These are phyloP conservation scores for Phanerochaete carnosa DNA, from an alignment of 768 basidiomycete genomes.

Conservation along the genomic window DNA sequence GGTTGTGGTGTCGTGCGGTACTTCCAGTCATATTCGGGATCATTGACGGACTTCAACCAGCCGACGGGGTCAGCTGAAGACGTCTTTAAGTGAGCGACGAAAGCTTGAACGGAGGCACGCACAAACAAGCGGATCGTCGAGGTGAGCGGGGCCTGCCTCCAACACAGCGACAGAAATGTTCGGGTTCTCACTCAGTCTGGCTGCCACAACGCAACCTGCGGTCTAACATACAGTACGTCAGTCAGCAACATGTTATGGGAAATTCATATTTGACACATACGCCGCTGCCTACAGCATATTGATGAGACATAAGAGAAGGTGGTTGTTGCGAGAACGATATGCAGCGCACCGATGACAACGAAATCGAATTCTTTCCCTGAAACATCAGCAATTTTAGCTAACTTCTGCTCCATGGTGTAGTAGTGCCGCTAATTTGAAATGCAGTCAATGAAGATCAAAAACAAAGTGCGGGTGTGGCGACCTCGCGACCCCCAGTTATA, in stretches of 20 bases:
- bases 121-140: background rate
- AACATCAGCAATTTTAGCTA: conserved; percentile 13
- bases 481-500: no score
- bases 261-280: background rate
- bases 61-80: background rate
- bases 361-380: conserved; percentile 18
- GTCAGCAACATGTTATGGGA: background rate
- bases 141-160: no score
- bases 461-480: no score
- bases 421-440: no score
- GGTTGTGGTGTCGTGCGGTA: conserved; percentile 10
- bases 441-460: no score
- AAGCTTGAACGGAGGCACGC: background rate
- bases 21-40: conserved; percentile 17
- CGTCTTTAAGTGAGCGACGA: no score
- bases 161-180: no score
- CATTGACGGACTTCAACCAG: conserved; percentile 8
- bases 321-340: no score
- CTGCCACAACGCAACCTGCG: background rate
- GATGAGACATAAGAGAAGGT: background rate
- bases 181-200: no score
- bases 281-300: no score
- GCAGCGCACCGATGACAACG: conserved; percentile 15
- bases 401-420: background rate
- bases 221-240: background rate